Evolutionary conservation across 2,329 filamentous ascomycete species (phyloP), one percentile per base, ranked within the genome.

Genomic region (Pestalotiopsis sp.): DNA sequence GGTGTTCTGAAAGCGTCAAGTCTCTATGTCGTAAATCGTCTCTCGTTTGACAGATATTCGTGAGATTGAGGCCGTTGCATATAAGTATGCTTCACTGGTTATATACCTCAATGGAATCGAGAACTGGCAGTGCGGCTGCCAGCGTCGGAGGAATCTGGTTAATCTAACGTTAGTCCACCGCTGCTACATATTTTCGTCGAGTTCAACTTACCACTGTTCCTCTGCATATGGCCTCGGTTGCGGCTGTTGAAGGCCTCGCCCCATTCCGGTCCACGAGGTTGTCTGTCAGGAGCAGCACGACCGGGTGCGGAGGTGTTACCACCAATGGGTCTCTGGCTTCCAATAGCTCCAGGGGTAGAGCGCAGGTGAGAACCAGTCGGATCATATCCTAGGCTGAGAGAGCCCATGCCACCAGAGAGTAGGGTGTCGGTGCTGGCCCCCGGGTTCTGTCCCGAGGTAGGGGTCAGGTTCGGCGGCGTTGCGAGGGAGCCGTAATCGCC

Each of bases 221-320:
- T 85, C 71, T 88, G 86, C 77, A 86, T 85, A 75, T 91, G 89
- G 25, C 89, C 89, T 63, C 89, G 86, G 69, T 80, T 80, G 68
- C 89, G 87, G 23, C 81, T 80, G 49, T 80, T 82, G 73, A 91
- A 91, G 80, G 81, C 59, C 80, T 81, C 76, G 41, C 89, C 88
- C 88, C 89, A 91, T 75, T 88, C 87, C 1, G 89, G 89, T 31
- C 88, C 88, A 31, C 88, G 84, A n/a, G 89, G 89, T 78, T 91
- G 89, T 69, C 89, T 83, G 73, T 91, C 89, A 3, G 88, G 88
- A 11, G 84, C 84, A 31, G 81, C 83, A 66, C 82, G 80, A 68
- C 75, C 79, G n/a, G 63, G 45, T 27, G 64, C 52, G 66, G 76
- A 82, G 64, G 77, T 76, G 31, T 82, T 82, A 69, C 82, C 85